phyloP scores from a whole-genome alignment of 768 basidiomycete species.

The Crepidotus variabilis region DNA sequence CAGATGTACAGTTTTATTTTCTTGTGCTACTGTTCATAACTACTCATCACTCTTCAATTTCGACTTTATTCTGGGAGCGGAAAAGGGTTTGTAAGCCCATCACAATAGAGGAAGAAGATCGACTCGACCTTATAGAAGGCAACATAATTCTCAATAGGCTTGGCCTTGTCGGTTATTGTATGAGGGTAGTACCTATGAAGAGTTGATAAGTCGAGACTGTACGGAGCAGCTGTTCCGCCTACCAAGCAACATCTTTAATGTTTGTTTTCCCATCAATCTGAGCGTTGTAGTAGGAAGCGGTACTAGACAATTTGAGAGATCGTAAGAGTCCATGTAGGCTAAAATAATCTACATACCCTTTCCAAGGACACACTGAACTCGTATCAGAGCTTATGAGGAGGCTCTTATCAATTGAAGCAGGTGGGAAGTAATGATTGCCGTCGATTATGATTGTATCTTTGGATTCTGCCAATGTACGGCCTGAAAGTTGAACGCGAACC shows the following conservation, averaged over 20 bases:
- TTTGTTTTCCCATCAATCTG: constrained; percentile 38
- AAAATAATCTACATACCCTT: constrained; percentile 45
- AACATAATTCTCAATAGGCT: constrained; percentile 59
- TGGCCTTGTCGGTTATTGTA: constrained; percentile 49
- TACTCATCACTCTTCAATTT: constrained; percentile 18
- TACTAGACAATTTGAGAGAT: constrained; percentile 27
- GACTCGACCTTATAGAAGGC: constrained; percentile 72
- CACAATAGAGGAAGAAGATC: neutral
- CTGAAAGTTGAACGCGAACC: constrained; percentile 48
- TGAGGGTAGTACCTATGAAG: constrained; percentile 62
- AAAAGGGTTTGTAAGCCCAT: neutral
- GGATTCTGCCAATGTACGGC: constrained; percentile 54
- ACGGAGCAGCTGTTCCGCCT: constrained; percentile 12
- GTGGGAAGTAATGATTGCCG: constrained; percentile 74
- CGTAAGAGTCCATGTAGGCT: neutral
- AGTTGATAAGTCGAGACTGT: neutral
- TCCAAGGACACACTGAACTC: constrained; percentile 57
- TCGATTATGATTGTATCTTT: constrained; percentile 55
- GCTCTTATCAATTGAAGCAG: constrained; percentile 41
- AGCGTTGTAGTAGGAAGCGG: constrained; percentile 64
- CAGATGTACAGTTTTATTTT: too few species aligned
- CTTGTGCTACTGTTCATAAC: too few species aligned
- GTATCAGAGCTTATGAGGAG: constrained; percentile 50
- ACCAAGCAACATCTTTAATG: constrained; percentile 68
- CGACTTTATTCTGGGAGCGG: constrained; percentile 33